phyloP scores from a whole-genome alignment of 176 grass and related monocot species.

The Sorghum bicolor region DNA sequence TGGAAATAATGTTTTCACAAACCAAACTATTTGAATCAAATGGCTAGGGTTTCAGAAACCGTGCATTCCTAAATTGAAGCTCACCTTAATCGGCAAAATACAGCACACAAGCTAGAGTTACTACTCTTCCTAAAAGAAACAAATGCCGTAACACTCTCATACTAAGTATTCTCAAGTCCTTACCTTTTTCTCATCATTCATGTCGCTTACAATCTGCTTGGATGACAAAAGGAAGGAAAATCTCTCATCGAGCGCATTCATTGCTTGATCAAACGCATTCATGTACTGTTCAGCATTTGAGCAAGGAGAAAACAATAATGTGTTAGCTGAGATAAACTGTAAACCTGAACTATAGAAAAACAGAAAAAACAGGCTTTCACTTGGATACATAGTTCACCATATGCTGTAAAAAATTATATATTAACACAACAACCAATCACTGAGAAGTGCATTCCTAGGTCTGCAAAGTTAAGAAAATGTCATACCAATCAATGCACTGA shows the following conservation, averaged over 20 bases:
- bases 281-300: slow-evolving; percentile 68
- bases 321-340: slow-evolving; percentile 21
- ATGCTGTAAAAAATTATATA: background rate
- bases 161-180: slow-evolving; percentile 10
- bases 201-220: slow-evolving; percentile 91
- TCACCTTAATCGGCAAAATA: background rate
- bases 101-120: slow-evolving; percentile 10
- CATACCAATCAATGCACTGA: background rate
- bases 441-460: background rate
- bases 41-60: background rate
- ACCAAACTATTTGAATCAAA: slow-evolving; percentile 1
- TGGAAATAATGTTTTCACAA: slow-evolving; percentile 14
- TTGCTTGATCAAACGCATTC: slow-evolving; percentile 90
- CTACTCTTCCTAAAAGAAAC: background rate
- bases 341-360: slow-evolving; percentile 14
- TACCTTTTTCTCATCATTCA: slow-evolving; percentile 87
- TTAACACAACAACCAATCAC: background rate
- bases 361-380: background rate
- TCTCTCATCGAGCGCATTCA: slow-evolving; percentile 77
- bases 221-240: slow-evolving; percentile 78
- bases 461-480: slow-evolving; percentile 14
- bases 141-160: background rate
- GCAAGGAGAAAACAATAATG: slow-evolving; percentile 4
- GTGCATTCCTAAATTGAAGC: background rate
- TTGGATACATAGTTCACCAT: background rate